Base-by-base conservation (phyloP, 768 basidiomycete genomes). In the Leccinum subtestaceum region DNA sequence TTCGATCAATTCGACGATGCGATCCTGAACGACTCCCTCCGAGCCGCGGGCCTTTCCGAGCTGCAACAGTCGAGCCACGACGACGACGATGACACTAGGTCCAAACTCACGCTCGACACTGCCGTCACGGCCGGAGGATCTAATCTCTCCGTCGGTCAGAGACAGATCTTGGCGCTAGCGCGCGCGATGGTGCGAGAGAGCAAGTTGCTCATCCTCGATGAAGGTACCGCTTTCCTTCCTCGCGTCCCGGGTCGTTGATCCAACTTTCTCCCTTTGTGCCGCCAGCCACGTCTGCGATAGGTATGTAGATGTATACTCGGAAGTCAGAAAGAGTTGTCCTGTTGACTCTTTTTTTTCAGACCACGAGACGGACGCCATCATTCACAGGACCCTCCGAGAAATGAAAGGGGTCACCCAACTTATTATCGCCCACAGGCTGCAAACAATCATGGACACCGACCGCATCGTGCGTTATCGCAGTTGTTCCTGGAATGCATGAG, bases 1-100 rank as follows among this genome's bases (percentile, higher is more conserved):
- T 83, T 82, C 63, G 74, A 68, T 5, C 76, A 83, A 61, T 70
- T 77, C 56, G 78, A 81, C 46, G 81, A 83, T 54, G 71, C 74
- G 2, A 69, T 69, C 1, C 65, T 81, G n/a, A 72, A 79, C 60
- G 69, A 71, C 23, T 77, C 76, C 0, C 63, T 81, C 25, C 74
- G 75, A 23, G 65, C 78, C 2, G 77, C 77, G 0, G 80, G 79
- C 5, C 67, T 77, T 7, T 72, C 70, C 50, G 56, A 60, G 17
- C 46, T 71, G 17, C 71, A 72, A 50, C 55, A 57, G 19, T 64
- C 62, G 34, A 66, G 57, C 52, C 32, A 34, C 32, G 32, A 12
- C 29, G 8, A 29, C 1, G 27, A 27, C 9, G 29, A 29, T 2
- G 29, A 29, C 29, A 17, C 15, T 17, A 8, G 36, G 13, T 48